A percentile compares a stretch with the other conserved stretches of the same genome.
These are phyloP conservation scores for Diospyros lotus DNA, from an alignment of 148 eudicot species.

Conservation along the genomic window DNA sequence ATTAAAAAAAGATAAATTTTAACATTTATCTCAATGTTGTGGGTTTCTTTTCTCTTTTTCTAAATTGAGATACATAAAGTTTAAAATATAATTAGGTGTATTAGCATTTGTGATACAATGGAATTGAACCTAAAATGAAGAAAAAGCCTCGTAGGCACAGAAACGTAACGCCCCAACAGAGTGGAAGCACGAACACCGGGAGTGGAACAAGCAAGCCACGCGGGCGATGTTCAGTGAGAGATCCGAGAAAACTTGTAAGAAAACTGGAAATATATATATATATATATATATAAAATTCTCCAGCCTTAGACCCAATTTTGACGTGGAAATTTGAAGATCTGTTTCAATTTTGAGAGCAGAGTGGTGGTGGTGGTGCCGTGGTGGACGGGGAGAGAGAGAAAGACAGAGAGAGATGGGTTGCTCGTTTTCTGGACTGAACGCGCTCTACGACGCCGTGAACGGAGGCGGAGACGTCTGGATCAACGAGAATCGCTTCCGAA, in stretches of 20 bases:
- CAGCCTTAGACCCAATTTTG: neutral
- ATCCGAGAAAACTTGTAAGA: neutral
- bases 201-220: no score
- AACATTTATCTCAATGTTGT: no score
- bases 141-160: no score
- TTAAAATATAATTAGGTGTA: no score
- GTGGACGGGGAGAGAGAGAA: neutral
- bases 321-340: constrained; percentile 4
- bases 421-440: constrained; percentile 88
- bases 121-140: no score
- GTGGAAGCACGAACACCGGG: no score
- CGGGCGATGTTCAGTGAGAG: neutral
- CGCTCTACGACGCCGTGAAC: constrained; percentile 79
- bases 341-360: neutral
- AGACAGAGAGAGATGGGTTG: constrained; percentile 61
- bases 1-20: no score
- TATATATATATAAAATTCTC: neutral
- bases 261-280: neutral
- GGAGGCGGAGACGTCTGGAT: constrained; percentile 97
- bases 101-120: no score
- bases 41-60: no score
- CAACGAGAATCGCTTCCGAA: constrained; percentile 79
- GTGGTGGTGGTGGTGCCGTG: no score
- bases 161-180: no score
- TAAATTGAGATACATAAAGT: no score